Evolutionary conservation across 176 grass and related monocot species (phyloP).

Genomic region (Phragmites australis): DNA sequence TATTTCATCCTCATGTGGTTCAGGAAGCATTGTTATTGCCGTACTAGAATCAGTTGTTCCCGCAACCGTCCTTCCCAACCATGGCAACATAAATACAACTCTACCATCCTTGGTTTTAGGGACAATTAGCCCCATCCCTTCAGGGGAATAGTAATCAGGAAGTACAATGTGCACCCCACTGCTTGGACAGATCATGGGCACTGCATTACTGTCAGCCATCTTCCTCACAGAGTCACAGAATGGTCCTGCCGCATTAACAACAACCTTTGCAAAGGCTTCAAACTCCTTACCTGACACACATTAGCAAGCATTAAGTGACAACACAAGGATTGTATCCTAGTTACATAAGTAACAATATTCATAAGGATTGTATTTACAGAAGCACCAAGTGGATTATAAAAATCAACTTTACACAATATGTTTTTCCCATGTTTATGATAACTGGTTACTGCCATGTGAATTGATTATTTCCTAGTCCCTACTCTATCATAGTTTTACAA

Average conservation of each 20-base stretch:
- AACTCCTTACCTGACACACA: slow-evolving; percentile 68
- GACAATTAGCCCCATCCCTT: slow-evolving; percentile 92
- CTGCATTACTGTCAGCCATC: slow-evolving; percentile 72
- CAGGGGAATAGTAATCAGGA: slow-evolving; percentile 95
- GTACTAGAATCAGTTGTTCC: slow-evolving; percentile 87
- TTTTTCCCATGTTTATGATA: background rate
- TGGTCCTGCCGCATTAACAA: slow-evolving; percentile 82
- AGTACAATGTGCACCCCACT: slow-evolving; percentile 93
- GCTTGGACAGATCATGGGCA: slow-evolving; percentile 78
- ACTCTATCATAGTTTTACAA: background rate
- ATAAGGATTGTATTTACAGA: background rate
- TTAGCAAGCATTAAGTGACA: slow-evolving; percentile 36
- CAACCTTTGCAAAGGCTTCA: slow-evolving; percentile 78
- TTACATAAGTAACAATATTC: background rate
- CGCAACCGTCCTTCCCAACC: slow-evolving; percentile 85
- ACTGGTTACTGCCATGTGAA: background rate
- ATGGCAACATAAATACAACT: slow-evolving; percentile 94
- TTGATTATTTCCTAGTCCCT: background rate
- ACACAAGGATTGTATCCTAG: background rate
- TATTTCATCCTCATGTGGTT: slow-evolving; percentile 99
- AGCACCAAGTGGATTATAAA: background rate
- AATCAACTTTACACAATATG: background rate
- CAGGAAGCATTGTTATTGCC: slow-evolving; percentile 87
- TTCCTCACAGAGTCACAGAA: slow-evolving; percentile 90
- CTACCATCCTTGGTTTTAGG: slow-evolving; percentile 99